Evolutionary conservation across 495 filamentous ascomycete species (phyloP).

Genomic region (Aspergillus coremiiformis): DNA sequence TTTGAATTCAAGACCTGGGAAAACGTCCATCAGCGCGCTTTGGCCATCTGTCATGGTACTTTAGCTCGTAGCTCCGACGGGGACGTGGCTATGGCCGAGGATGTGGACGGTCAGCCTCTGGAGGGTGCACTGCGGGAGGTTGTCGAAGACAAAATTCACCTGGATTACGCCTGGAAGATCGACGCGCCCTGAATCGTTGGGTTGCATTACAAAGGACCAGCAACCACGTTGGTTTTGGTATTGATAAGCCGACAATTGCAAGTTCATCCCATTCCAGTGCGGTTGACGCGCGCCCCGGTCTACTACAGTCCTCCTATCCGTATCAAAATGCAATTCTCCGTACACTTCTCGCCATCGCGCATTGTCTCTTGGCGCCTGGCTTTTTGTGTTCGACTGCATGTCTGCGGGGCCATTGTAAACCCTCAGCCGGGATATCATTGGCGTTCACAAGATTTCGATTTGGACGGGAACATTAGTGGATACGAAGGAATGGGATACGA

Average conservation of each 20-base stretch:
- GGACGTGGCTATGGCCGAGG: conserved; percentile 37
- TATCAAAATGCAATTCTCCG: no score
- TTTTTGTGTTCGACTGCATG: not conserved
- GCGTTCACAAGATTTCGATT: not conserved
- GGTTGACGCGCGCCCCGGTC: not conserved
- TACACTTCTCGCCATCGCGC: not conserved
- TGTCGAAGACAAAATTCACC: conserved; percentile 43
- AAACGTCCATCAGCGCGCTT: conserved; percentile 54
- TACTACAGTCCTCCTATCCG: not conserved
- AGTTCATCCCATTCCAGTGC: not conserved
- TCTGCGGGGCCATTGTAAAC: not conserved
- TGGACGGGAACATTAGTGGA: not conserved
- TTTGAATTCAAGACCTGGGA: conserved; percentile 78
- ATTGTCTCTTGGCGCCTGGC: not conserved
- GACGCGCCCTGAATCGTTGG: conserved; percentile 28
- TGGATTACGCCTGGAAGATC: conserved; percentile 36
- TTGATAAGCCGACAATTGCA: not conserved
- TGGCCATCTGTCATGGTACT: conserved; percentile 52
- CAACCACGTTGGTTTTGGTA: not conserved
- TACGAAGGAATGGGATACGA: not conserved
- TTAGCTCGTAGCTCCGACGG: conserved; percentile 31
- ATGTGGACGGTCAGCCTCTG: conserved; percentile 34
- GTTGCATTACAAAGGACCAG: not conserved
- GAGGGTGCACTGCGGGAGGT: conserved; percentile 56
- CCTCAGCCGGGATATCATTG: not conserved